Evolutionary conservation across 1,139 yeast genomes (phyloP), one percentile per base, ranked within the genome.

Genomic region (Candida pseudoviswanathii): DNA sequence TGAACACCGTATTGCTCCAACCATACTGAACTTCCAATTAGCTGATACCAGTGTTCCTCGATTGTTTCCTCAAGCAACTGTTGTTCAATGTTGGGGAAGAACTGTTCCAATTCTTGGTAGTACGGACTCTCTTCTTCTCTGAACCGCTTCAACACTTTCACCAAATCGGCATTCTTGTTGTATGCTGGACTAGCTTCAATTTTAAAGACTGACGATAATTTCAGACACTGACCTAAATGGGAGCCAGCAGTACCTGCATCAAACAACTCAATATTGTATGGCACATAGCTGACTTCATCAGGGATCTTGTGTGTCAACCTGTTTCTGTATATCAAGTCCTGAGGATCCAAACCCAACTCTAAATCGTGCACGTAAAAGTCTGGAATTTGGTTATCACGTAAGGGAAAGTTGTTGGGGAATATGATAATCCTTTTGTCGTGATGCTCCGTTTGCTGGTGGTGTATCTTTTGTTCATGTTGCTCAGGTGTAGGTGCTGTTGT

Each of bases 1-100:
- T 73, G 76, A 2, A 71, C 71, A 2, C 75, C 77, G 50, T 71
- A 71, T 47, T 73, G 68, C 53, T 71, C 67, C 29, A 73, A 58
- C 74, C 75, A 73, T 2, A 73, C 77, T 0, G 74, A 66, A 2
- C 75, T 65, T 1, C 77, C 78, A 0, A 75, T 72, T 37, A 73
- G 60, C 45, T 70, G 59, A 54, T 59, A 72, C 76, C 77, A 73
- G 51, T 65, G 64, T 43, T 61, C 59, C 22, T 66, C 68, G 7
- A 65, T 64, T 16, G 67, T 65, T 7, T 63, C 62, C 40, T 61
- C 55, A 41, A 65, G 50, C 32, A 73, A 48, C 50, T 70, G 71
- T 6, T 62, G 42, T 40, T 55, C 57, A 43, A 68, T 56, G 39
- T 66, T 63, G 6, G 65, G 60, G 49, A 68, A 64, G 47, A 60